Base-by-base conservation (phyloP, 169 alveolate species). In the Eimeria necatrix region DNA sequence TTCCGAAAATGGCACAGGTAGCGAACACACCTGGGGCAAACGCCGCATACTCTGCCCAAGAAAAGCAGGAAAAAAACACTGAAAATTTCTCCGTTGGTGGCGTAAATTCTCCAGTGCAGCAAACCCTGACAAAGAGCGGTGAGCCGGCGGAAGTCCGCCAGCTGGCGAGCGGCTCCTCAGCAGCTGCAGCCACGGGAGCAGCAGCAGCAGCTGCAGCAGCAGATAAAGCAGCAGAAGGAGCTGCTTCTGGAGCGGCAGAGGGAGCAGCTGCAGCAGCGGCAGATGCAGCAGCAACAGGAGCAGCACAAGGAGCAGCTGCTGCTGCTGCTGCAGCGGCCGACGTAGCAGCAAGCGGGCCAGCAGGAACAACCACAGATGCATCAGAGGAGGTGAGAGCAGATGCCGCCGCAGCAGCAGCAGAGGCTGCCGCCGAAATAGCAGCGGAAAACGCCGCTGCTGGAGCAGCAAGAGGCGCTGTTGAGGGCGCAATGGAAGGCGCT, bases 171-270 rank as follows among this genome's bases (percentile, higher is more conserved):
- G 6, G 46, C 76, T 64, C 76, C 20, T 22, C 76, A 64, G 76
- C 76, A 64, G 46, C 76, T 7, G 12, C 41, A 14, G 41, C 76
- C 18, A 32, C 76, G 8, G 24, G 41, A 14, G 76, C 76, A 10
- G 76, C 76, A 14, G 76, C 76, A n/a, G 76, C 76, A 1, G 76
- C 76, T 14, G 76, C 76, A 14, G 76, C 76, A 14, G 76, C 76
- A 14, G 24, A 22, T 8, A 64, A 22, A 64, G 76, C 76, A 64
- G 24, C 24, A 64, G 22, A 22, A 20, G 76, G 76, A 64, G 24
- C 76, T 3, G 10, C 76, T 64, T n/a, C 76, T 14, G 32, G 22
- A 18, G 76, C 22, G 24, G 46, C 41, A 32, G 2, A 32, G 41
- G 41, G 41, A 32, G 41, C 41, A 32, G 41, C 41, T 0, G 41